Evolutionary conservation across 495 filamentous ascomycete genomes (phyloP).

Genomic region (Lentithecium fluviatile): DNA sequence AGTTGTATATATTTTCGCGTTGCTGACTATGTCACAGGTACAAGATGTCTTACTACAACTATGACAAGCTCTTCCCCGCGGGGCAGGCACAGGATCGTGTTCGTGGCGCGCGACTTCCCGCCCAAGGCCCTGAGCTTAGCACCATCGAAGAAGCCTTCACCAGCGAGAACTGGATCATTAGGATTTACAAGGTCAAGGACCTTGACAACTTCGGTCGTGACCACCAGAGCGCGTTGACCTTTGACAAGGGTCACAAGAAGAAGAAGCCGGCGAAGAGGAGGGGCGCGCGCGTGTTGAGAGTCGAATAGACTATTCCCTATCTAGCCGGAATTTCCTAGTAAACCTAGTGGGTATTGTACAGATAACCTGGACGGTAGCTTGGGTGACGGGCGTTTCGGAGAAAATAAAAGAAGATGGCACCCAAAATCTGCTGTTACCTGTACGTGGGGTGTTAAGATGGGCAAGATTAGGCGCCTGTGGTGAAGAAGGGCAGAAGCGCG

Average conservation of each 20-base stretch:
- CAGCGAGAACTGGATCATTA: conserved; percentile 99
- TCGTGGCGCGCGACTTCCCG: conserved; percentile 75
- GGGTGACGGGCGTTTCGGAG: conserved; percentile 12
- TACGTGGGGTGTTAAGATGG: neutral
- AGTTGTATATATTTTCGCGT: conserved; percentile 6
- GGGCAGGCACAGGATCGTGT: conserved; percentile 93
- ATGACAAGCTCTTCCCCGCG: conserved; percentile 82
- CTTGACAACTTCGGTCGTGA: conserved; percentile 94
- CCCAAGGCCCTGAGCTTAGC: conserved; percentile 79
- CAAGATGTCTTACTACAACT: conserved; percentile 99
- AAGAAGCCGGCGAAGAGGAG: conserved; percentile 77
- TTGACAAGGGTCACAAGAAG: conserved; percentile 93
- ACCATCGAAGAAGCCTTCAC: conserved; percentile 96
- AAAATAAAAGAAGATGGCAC: conserved; percentile 22
- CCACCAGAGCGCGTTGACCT: conserved; percentile 78
- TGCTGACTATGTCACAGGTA: conserved; percentile 66
- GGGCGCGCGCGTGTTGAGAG: conserved; percentile 76
- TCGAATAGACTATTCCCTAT: conserved; percentile 52
- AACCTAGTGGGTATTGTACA: conserved; percentile 16
- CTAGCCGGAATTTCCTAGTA: conserved; percentile 10
- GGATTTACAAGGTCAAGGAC: conserved; percentile 99
- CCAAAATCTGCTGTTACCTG: neutral
- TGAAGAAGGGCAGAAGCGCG: neutral
- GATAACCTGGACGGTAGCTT: conserved; percentile 6
- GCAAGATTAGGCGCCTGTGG: neutral